Evolutionary conservation across 164 flowering plant species (phyloP), one percentile per base, ranked within the genome.

Genomic region (Magnolia officinalis): DNA sequence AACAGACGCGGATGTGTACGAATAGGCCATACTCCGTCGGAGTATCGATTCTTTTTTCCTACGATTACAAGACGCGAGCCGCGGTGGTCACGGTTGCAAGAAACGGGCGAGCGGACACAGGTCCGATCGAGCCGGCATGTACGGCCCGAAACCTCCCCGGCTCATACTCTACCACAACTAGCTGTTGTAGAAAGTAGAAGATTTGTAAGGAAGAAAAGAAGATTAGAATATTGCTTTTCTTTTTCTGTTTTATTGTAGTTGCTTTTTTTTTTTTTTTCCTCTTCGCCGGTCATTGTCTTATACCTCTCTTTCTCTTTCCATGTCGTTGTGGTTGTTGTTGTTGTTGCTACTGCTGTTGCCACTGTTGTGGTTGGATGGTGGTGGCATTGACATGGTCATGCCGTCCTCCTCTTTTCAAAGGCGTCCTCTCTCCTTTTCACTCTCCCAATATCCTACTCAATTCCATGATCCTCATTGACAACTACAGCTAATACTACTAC

Each of bases 271-370:
- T 9, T 55, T 4, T 64, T 64, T 19, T 20, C n/a, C 67, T 20
- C 24, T 23, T 7, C 67, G 67, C 67, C 23, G 67, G 67, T 64
- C 26, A 8, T 64, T 64, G 67, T 64, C 67, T n/a, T 64, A 64
- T 64, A 64, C 67, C 9, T 64, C 24, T 64, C 24, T n/a, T n/a
- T 64, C 67, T n/a, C 26, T n/a, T 19, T 9, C 26, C 26, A 4
- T 64, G 21, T 21, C 26, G 21, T 4, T 64, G 67, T 64, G 24
- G 67, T 64, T 21, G 21, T 21, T 64, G 67, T 20, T 64, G 23
- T 19, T 64, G 67, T 20, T 64, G 67, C 23, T 64, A 3, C 24
- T 64, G 5, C 23, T 21, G 67, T 20, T 64, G 67, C 23, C 23
- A 29, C 26, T 64, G 23, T 7, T 55, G 61, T 55, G 61, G 61